These are phyloP conservation scores for Penstemon eatonii DNA, from an alignment of 257 asterid species.

Conservation along the genomic window DNA sequence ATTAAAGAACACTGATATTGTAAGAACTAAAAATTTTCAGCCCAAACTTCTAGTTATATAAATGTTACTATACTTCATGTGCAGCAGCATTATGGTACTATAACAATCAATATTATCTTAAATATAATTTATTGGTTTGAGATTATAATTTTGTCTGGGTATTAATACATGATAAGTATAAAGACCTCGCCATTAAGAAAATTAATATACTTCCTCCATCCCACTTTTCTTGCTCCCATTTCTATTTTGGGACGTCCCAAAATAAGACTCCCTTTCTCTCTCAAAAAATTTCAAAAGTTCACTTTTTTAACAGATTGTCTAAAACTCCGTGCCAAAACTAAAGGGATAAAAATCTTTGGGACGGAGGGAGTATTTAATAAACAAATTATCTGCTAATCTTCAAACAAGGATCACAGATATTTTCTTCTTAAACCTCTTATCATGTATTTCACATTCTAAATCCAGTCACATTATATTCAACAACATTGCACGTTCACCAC, in stretches of 20 bases:
- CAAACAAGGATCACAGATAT: not conserved
- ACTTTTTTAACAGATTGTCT: too few relatives aligned
- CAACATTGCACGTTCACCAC: conserved; percentile 13
- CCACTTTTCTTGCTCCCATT: too few relatives aligned
- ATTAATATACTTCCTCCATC: not conserved
- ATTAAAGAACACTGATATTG: not conserved
- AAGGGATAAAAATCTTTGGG: too few relatives aligned
- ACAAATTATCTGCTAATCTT: conserved; percentile 8
- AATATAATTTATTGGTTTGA: conserved; percentile 1
- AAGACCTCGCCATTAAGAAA: not conserved
- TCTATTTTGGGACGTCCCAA: too few relatives aligned
- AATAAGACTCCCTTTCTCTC: too few relatives aligned
- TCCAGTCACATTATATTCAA: conserved; percentile 16
- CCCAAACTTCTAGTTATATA: not conserved
- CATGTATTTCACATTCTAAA: conserved; percentile 6
- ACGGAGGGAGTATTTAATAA: not conserved
- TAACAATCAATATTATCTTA: conserved; percentile 13
- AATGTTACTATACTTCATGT: conserved; percentile 8
- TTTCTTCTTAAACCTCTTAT: conserved; percentile 11
- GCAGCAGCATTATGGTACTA: not conserved
- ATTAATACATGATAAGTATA: not conserved
- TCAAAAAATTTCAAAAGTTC: too few relatives aligned
- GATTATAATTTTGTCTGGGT: not conserved
- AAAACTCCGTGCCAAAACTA: too few relatives aligned
- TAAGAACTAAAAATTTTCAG: not conserved